Percentiles rank a stretch among this genome's conserved stretches.
Conservation (phyloP, 108 stramenopile genomes). For the Cylindrotheca closterium region DNA sequence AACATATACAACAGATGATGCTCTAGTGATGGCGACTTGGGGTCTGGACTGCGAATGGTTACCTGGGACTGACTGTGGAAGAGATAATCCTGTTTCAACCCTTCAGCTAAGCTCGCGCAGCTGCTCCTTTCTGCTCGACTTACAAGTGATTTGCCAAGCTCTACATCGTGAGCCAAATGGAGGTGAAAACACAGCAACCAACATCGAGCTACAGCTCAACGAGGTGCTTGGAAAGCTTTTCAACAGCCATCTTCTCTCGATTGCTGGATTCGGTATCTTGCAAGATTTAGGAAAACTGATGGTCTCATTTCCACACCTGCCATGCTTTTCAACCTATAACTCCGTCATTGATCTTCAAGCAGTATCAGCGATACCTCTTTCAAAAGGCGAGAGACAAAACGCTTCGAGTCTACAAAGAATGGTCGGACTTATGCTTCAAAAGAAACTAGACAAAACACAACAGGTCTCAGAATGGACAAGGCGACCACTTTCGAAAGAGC, state of each 20-base stretch:
- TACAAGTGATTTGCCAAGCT: slow-evolving; percentile 23
- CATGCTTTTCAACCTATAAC: slow-evolving; percentile 26
- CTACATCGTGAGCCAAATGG: neutral
- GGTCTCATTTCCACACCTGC: slow-evolving; percentile 35
- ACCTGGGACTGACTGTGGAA: slow-evolving; percentile 24
- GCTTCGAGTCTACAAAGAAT: slow-evolving; percentile 33
- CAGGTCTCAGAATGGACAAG: slow-evolving; percentile 45
- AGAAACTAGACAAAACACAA: slow-evolving; percentile 40
- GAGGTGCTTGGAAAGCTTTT: slow-evolving; percentile 22
- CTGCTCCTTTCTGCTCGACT: slow-evolving; percentile 27
- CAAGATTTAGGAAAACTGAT: slow-evolving; percentile 42
- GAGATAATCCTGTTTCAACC: slow-evolving; percentile 33
- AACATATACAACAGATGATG: neutral
- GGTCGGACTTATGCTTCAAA: slow-evolving; percentile 25
- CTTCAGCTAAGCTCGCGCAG: slow-evolving; percentile 32
- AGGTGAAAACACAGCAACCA: neutral
- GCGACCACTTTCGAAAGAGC: slow-evolving; percentile 31
- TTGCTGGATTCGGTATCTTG: slow-evolving; percentile 34
- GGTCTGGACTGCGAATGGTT: slow-evolving; percentile 49
- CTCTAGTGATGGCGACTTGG: slow-evolving; percentile 25
- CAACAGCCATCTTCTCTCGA: neutral
- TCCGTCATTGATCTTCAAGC: slow-evolving; percentile 43
- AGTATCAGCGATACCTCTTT: slow-evolving; percentile 8
- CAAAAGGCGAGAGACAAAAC: slow-evolving; percentile 1
- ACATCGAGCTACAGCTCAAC: slow-evolving; percentile 17